These are phyloP conservation scores for Bryum argenteum DNA, from an alignment of 225 moss, liverwort and hornwort genomes.

Conservation along the genomic window DNA sequence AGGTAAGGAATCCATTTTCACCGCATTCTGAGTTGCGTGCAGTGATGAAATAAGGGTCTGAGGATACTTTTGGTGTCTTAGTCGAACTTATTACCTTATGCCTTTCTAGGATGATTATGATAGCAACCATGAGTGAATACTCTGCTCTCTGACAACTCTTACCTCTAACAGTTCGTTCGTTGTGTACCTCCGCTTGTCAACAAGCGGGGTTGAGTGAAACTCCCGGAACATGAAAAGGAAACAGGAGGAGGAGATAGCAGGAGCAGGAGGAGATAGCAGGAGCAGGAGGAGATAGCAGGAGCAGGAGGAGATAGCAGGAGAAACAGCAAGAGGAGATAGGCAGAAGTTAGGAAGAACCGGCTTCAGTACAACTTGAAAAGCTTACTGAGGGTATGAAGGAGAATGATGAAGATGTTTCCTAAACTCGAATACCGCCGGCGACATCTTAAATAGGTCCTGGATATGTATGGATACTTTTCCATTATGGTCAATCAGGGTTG, in stretches of 20 bases:
- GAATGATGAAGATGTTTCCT: constrained; percentile 65
- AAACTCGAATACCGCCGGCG: constrained; percentile 65
- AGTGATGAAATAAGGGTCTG: not conserved
- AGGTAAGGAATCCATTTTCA: constrained; percentile 38
- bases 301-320: no score
- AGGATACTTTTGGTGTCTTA: constrained; percentile 27
- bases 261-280: no score
- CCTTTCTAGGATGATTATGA: not conserved
- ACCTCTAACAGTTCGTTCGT: constrained; percentile 49
- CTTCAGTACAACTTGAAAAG: constrained; percentile 33
- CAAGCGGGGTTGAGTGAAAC: constrained; percentile 50
- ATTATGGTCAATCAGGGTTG: no score
- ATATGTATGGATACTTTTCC: no score
- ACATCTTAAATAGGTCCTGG: constrained; percentile 72
- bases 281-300: no score
- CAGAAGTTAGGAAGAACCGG: constrained; percentile 18
- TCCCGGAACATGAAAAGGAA: constrained; percentile 31
- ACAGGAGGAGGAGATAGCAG: no score
- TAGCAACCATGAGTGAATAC: not conserved
- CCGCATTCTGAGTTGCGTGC: not conserved
- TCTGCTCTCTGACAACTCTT: constrained; percentile 20
- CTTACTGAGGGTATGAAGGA: constrained; percentile 52
- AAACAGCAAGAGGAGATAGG: constrained; percentile 20
- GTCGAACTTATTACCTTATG: not conserved
- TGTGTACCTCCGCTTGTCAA: constrained; percentile 67